A percentile compares a stretch with the other conserved stretches of the same genome.
These are phyloP conservation scores for Magnolia changhungtana DNA, from an alignment of 164 flowering plant genomes.

Conservation along the genomic window DNA sequence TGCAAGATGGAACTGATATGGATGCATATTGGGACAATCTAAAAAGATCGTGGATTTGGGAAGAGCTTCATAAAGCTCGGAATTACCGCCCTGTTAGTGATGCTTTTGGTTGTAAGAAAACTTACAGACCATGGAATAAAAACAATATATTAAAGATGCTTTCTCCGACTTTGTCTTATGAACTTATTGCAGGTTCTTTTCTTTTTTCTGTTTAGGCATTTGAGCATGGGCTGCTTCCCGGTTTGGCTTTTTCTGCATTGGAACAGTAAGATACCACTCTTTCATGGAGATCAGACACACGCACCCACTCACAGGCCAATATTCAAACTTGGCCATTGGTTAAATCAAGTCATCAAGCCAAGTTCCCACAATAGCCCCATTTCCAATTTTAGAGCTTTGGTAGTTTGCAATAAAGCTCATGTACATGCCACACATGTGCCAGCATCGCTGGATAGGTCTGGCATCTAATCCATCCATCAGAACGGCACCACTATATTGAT, in stretches of 20 bases:
- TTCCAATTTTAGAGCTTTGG: background rate
- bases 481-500: no score
- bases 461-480: no score
- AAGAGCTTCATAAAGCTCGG: slow-evolving; percentile 75
- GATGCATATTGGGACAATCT: slow-evolving; percentile 69
- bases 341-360: background rate
- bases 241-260: slow-evolving; percentile 71
- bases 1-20: slow-evolving; percentile 53
- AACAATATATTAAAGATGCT: background rate
- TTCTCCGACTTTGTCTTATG: background rate
- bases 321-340: background rate
- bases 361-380: background rate
- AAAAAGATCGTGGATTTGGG: slow-evolving; percentile 87
- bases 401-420: no score
- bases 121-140: background rate
- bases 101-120: background rate
- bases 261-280: slow-evolving; percentile 66
- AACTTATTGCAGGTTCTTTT: background rate
- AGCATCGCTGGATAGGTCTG: no score
- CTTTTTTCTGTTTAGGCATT: slow-evolving; percentile 60
- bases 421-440: no score
- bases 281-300: background rate
- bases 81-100: slow-evolving; percentile 86
- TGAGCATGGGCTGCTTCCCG: slow-evolving; percentile 83
- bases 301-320: background rate